Base-by-base conservation (phyloP, 495 filamentous ascomycete species). In the Neurospora sp. region DNA sequence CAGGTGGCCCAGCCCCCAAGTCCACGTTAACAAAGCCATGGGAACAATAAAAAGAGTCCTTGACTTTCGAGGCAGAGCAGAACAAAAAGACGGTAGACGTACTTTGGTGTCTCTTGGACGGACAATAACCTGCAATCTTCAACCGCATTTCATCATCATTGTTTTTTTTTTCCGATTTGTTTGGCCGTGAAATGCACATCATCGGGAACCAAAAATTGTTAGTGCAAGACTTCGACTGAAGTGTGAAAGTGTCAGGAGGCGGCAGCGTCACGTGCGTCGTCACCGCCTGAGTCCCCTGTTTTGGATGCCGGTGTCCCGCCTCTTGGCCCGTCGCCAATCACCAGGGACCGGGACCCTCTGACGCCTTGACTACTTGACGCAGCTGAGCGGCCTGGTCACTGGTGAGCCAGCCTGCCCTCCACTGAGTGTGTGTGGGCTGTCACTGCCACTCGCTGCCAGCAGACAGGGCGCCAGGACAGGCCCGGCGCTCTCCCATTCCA, bases 341-440 rank as follows among this genome's bases (percentile, higher is more conserved):
- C 70, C 70, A 42, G 73, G 73, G 71, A 70, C 69, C 78, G 74
- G 44, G 41, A 73, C 72, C 74, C 74, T 77, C 76, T 77, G 78
- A 76, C 78, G 74, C 76, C 79, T 75, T 81, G 78, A 76, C 78
- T 73, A 75, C 79, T 75, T 81, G 78, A 81, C 78, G 78, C 79
- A 80, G 79, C 62, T 75, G 54, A 60, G 44, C 44, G 44, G 44
- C 44, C 44, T 46, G 44, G 44, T 49, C 49, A 60, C 49, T 31
- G n/a, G n/a, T 49, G n/a, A 23, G 42, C 20, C 23, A 23, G 46
- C 46, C 46, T 54, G 46, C 46, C 46, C 49, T 60, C 49, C 49
- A 60, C 49, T 14, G 49, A 27, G 54, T 18, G 27, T 62, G 54
- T 62, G 23, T 16, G 54, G 54, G 27, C 54, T 62, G 54, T 12